Evolutionary conservation across 352 stramenopile genomes (phyloP).

Genomic region (Phytophthora podocarpi): DNA sequence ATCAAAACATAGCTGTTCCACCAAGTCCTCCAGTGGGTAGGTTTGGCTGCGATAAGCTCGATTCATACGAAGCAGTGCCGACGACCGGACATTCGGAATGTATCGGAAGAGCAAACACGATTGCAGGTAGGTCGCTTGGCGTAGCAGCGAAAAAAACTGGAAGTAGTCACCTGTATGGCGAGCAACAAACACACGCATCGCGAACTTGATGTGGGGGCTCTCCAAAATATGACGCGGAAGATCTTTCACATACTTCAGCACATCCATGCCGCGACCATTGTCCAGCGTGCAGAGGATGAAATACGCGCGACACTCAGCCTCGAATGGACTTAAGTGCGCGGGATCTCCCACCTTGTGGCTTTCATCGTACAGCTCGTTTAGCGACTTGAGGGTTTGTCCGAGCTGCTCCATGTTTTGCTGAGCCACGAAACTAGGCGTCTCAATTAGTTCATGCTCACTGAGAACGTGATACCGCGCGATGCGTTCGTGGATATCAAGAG

Average conservation of each 20-base stretch:
- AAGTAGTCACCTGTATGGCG: conserved; percentile 87
- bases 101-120: conserved; percentile 86
- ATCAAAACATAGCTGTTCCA: conserved; percentile 81
- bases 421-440: conserved; percentile 80
- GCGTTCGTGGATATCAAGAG: conserved; percentile 93
- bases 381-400: conserved; percentile 85
- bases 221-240: conserved; percentile 61
- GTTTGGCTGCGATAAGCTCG: conserved; percentile 69
- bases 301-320: conserved; percentile 84
- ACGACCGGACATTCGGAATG: conserved; percentile 75
- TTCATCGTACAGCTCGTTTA: conserved; percentile 90
- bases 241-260: conserved; percentile 88
- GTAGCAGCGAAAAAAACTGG: conserved; percentile 82
- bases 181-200: conserved; percentile 86
- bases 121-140: conserved; percentile 79
- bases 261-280: conserved; percentile 81
- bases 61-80: conserved; percentile 82
- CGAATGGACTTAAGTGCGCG: conserved; percentile 76
- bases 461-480: conserved; percentile 96
- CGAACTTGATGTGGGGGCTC: conserved; percentile 83
- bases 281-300: conserved; percentile 88
- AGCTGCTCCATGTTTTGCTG: conserved; percentile 92
- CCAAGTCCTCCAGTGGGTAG: conserved; percentile 69
- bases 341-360: conserved; percentile 67
- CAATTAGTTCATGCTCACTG: conserved; percentile 94